Conservation (phyloP, 805 yeast genomes). For the Starmerella stigmatis region DNA sequence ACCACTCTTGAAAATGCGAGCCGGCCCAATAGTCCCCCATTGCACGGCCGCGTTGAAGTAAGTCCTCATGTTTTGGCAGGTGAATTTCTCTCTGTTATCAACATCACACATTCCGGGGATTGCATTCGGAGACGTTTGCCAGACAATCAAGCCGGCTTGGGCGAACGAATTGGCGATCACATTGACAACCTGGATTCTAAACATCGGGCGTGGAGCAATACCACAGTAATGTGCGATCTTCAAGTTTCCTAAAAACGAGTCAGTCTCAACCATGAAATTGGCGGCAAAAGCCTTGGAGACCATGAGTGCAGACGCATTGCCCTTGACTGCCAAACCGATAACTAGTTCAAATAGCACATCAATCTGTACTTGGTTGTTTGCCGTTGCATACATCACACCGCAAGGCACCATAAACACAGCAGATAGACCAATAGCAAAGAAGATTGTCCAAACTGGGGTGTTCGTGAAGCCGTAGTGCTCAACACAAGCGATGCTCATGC, state of each 20-base stretch:
- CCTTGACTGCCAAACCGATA: slow-evolving; percentile 46
- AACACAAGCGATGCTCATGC: slow-evolving; percentile 38
- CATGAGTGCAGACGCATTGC: slow-evolving; percentile 45
- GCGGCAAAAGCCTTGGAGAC: slow-evolving; percentile 44
- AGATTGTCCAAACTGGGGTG: slow-evolving; percentile 27
- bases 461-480: slow-evolving; percentile 29
- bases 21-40: slow-evolving; percentile 46
- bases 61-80: slow-evolving; percentile 22
- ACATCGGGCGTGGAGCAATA: slow-evolving; percentile 49
- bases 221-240: slow-evolving; percentile 48
- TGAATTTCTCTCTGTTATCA: slow-evolving; percentile 8
- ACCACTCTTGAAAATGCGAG: slow-evolving; percentile 5
- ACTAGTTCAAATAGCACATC: slow-evolving; percentile 42
- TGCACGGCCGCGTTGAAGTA: slow-evolving; percentile 41
- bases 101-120: slow-evolving; percentile 33
- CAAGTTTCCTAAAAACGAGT: slow-evolving; percentile 43
- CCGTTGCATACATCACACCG: slow-evolving; percentile 38
- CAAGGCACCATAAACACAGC: slow-evolving; percentile 43
- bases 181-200: slow-evolving; percentile 37
- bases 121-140: slow-evolving; percentile 31
- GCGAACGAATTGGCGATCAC: slow-evolving; percentile 24
- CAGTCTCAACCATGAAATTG: slow-evolving; percentile 54
- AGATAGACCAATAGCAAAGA: slow-evolving; percentile 36
- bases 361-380: slow-evolving; percentile 41
- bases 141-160: slow-evolving; percentile 28